Conservation (phyloP, 2,329 filamentous ascomycete genomes). For the Penicillium hordei region DNA sequence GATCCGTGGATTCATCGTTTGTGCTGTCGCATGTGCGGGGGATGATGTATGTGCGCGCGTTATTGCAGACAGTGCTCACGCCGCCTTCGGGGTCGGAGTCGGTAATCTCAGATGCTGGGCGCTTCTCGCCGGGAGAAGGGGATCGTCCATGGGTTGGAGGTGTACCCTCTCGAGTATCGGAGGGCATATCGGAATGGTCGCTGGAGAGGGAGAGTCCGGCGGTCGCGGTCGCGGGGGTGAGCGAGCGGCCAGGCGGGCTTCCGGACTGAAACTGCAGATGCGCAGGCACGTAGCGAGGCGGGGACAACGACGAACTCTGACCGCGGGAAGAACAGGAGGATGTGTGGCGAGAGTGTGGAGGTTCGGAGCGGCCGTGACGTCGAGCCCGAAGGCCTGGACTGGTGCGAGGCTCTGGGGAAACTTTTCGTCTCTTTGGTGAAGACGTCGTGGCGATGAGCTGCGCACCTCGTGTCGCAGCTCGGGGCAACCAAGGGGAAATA, state of each 20-base stretch:
- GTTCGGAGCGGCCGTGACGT: conserved; percentile 37
- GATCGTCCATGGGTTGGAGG: conserved; percentile 29
- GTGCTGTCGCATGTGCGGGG: conserved; percentile 32
- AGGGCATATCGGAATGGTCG: conserved; percentile 48
- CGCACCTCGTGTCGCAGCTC: conserved; percentile 47
- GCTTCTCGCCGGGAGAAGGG: conserved; percentile 40
- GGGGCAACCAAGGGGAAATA: conserved; percentile 22
- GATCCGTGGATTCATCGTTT: conserved; percentile 37
- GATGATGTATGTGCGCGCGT: conserved; percentile 13
- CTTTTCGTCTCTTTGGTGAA: conserved; percentile 52
- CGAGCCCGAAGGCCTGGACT: conserved; percentile 39
- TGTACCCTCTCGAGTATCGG: conserved; percentile 31
- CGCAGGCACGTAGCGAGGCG: conserved; percentile 54
- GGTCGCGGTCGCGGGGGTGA: conserved; percentile 52
- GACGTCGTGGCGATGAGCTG: conserved; percentile 52
- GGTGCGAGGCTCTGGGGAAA: conserved; percentile 44
- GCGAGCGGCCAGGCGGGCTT: conserved; percentile 38
- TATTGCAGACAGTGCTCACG: conserved; percentile 15
- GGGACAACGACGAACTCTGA: conserved; percentile 32
- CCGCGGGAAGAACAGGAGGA: conserved; percentile 28
- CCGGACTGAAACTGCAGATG: conserved; percentile 54
- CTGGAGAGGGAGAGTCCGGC: conserved; percentile 52
- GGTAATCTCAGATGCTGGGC: conserved; percentile 34
- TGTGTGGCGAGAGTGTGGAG: conserved; percentile 26
- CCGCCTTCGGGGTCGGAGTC: conserved; percentile 29